Evolutionary conservation across 2,329 filamentous ascomycete species (phyloP).

Genomic region (Neoscytalidium dimidiatum): DNA sequence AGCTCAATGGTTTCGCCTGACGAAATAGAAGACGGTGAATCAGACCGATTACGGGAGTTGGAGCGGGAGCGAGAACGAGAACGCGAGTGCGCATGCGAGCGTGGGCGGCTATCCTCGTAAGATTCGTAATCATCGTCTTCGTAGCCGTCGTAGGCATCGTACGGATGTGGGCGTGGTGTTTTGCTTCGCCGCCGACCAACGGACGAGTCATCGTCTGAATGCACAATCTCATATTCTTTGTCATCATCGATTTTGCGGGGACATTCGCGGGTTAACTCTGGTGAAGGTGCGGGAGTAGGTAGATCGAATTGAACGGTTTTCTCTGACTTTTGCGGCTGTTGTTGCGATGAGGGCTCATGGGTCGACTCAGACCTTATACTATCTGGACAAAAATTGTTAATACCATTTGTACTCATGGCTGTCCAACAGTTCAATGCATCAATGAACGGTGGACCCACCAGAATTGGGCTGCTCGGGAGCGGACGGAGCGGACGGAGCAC

Average conservation of each 20-base stretch:
- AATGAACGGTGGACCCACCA: slow-evolving; percentile 37
- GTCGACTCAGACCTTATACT: slow-evolving; percentile 25
- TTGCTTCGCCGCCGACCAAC: slow-evolving; percentile 19
- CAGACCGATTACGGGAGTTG: neutral
- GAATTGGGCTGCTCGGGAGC: slow-evolving; percentile 34
- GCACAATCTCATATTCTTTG: slow-evolving; percentile 8
- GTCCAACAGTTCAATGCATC: slow-evolving; percentile 20
- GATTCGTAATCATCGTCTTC: slow-evolving; percentile 32
- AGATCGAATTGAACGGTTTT: slow-evolving; percentile 42
- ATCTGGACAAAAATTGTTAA: slow-evolving; percentile 22
- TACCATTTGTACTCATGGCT: slow-evolving; percentile 23
- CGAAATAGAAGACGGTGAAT: slow-evolving; percentile 26
- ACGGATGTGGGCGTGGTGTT: slow-evolving; percentile 28
- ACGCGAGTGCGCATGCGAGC: neutral
- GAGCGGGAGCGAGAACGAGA: slow-evolving; percentile 10
- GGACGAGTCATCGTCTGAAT: slow-evolving; percentile 15
- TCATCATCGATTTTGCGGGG: slow-evolving; percentile 11
- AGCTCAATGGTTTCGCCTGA: slow-evolving; percentile 39
- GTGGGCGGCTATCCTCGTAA: neutral
- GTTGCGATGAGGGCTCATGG: slow-evolving; percentile 23
- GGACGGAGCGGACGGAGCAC: slow-evolving; percentile 43
- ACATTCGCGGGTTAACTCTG: slow-evolving; percentile 1
- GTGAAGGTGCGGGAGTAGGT: slow-evolving; percentile 24
- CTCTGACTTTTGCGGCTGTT: slow-evolving; percentile 28
- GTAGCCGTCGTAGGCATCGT: slow-evolving; percentile 33